Evolutionary conservation across 2,329 filamentous ascomycete species (phyloP).

Genomic region (Aureobasidium melanogenum): DNA sequence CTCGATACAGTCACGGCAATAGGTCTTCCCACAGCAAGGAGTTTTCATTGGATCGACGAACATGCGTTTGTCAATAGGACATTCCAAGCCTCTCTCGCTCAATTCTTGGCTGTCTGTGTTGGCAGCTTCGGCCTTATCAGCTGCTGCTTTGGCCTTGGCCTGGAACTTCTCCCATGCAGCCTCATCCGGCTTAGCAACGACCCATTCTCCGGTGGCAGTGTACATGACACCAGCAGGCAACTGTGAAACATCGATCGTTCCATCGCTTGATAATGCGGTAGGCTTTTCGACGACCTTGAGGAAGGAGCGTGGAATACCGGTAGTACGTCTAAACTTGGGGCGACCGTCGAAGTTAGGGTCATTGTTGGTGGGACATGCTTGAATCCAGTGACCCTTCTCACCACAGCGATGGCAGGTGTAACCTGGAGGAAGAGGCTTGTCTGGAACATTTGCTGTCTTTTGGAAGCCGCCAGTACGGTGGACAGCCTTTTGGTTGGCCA

Average conservation of each 20-base stretch:
- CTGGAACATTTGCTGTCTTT: slow-evolving; percentile 71
- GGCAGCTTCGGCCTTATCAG: slow-evolving; percentile 63
- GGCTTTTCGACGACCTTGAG: slow-evolving; percentile 93
- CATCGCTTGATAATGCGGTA: slow-evolving; percentile 61
- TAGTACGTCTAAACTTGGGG: slow-evolving; percentile 89
- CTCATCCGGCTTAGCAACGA: slow-evolving; percentile 91
- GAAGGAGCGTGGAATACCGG: slow-evolving; percentile 91
- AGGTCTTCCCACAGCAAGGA: slow-evolving; percentile 95
- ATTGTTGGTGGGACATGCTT: slow-evolving; percentile 95
- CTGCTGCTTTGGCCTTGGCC: slow-evolving; percentile 81
- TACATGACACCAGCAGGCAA: slow-evolving; percentile 89
- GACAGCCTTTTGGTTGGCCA: slow-evolving; percentile 57
- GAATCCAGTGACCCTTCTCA: slow-evolving; percentile 98
- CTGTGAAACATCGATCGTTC: slow-evolving; percentile 69
- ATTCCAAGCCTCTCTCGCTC: slow-evolving; percentile 80
- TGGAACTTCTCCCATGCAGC: slow-evolving; percentile 96
- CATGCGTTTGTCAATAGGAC: slow-evolving; percentile 93
- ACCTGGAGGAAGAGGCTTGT: slow-evolving; percentile 84
- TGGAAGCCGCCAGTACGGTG: slow-evolving; percentile 29
- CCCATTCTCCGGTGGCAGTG: slow-evolving; percentile 94
- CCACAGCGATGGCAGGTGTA: slow-evolving; percentile 96
- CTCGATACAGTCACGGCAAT: slow-evolving; percentile 99
- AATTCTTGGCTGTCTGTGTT: slow-evolving; percentile 75
- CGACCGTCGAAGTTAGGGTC: slow-evolving; percentile 93
- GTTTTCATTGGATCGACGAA: slow-evolving; percentile 99